phyloP scores from a whole-genome alignment of 495 filamentous ascomycete species.

The Tuber microsphaerosporum region DNA sequence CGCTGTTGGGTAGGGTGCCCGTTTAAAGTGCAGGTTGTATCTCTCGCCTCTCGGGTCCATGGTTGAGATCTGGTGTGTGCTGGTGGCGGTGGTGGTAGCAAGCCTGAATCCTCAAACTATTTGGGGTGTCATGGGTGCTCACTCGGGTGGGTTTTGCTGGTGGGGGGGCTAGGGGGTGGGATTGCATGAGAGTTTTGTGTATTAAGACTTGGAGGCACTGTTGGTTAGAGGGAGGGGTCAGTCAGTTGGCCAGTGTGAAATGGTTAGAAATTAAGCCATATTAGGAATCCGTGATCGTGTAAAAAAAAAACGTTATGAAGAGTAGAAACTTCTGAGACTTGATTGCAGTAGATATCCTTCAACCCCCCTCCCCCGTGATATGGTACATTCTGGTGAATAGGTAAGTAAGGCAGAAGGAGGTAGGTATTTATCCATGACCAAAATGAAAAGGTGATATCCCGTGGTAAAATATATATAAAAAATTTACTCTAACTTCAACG shows the following conservation, averaged over 20 bases:
- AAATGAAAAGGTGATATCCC: background rate
- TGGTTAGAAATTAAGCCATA: background rate
- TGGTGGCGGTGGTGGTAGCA: background rate
- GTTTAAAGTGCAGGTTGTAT: background rate
- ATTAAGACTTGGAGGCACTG: background rate
- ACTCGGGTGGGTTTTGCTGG: background rate
- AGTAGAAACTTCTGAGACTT: too few species aligned
- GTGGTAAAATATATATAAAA: too few species aligned
- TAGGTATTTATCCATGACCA: background rate
- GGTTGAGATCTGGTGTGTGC: background rate
- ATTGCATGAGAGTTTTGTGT: background rate
- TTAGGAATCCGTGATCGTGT: background rate
- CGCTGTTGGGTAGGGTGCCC: too few species aligned
- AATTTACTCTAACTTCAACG: constrained; percentile 43
- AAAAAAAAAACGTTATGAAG: too few species aligned
- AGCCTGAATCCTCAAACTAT: background rate
- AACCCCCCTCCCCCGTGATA: background rate
- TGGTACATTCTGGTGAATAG: background rate
- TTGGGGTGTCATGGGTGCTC: background rate
- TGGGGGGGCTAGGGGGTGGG: too few species aligned
- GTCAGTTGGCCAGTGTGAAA: background rate
- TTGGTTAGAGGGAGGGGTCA: background rate
- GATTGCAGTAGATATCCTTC: background rate
- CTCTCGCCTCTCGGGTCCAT: background rate
- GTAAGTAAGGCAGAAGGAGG: background rate